A percentile compares a stretch with the other conserved stretches of the same genome.
Conservation (phyloP, 345 rosid species). For the Hibiscus trionum region DNA sequence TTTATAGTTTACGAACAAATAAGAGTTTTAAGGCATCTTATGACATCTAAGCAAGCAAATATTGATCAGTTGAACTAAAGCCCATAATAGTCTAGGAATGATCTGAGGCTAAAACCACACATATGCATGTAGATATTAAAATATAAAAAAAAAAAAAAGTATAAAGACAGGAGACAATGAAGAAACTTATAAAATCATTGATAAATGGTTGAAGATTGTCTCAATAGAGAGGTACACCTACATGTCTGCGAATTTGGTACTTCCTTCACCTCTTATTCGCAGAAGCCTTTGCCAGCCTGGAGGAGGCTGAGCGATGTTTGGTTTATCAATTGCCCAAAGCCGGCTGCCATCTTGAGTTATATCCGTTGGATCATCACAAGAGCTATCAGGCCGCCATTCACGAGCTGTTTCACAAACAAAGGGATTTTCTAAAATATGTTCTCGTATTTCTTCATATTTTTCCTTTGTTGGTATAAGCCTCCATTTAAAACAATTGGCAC, state of each 20-base stretch:
- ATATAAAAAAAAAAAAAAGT: not conserved
- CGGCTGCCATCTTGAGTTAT: constrained; percentile 83
- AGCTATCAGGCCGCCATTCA: constrained; percentile 70
- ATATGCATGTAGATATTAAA: not conserved
- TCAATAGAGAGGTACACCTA: constrained; percentile 32
- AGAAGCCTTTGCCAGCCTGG: constrained; percentile 80
- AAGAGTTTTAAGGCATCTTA: not conserved
- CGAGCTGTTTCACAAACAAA: constrained; percentile 59
- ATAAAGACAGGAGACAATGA: not conserved
- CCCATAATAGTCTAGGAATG: not conserved
- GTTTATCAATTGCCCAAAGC: constrained; percentile 95
- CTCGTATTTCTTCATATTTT: constrained; percentile 90
- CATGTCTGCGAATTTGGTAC: constrained; percentile 90
- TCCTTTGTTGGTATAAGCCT: constrained; percentile 80
- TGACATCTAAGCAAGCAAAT: not conserved
- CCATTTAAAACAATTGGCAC: constrained; percentile 88
- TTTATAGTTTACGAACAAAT: not conserved
- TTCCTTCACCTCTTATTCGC: constrained; percentile 74
- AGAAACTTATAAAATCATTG: not conserved
- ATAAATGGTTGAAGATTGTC: not conserved
- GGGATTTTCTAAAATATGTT: constrained; percentile 61
- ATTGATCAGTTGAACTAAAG: not conserved
- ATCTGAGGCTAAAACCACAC: not conserved
- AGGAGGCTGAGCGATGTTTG: constrained; percentile 85
- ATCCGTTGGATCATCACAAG: constrained; percentile 77